These are phyloP conservation scores for Silene coronaria DNA, from an alignment of 179 eudicot species.

Conservation along the genomic window DNA sequence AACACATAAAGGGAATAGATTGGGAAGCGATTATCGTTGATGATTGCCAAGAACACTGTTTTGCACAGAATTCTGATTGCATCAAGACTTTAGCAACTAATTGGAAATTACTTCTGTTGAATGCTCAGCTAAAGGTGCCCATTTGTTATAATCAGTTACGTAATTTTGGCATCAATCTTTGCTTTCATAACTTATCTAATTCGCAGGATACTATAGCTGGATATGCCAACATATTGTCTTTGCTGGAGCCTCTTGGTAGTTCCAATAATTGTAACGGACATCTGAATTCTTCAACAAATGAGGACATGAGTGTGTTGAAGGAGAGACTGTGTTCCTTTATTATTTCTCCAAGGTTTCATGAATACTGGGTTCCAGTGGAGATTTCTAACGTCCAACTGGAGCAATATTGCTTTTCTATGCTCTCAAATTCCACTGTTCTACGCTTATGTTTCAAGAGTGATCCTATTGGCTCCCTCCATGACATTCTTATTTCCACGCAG, in stretches of 20 bases:
- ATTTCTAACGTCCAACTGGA: conserved; percentile 86
- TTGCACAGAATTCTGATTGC: conserved; percentile 29
- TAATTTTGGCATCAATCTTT: not conserved
- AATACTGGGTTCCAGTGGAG: conserved; percentile 86
- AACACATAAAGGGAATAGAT: conserved; percentile 33
- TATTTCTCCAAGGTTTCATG: conserved; percentile 53
- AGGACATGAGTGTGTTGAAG: conserved; percentile 34
- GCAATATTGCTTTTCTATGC: conserved; percentile 65
- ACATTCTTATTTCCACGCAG: conserved; percentile 49
- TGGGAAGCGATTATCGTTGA: conserved; percentile 72
- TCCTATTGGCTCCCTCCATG: conserved; percentile 56
- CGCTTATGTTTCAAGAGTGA: conserved; percentile 49
- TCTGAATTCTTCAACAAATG: conserved; percentile 25
- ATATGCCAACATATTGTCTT: conserved; percentile 41
- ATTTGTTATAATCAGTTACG: conserved; percentile 4
- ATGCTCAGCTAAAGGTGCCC: conserved; percentile 48
- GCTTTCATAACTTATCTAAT: conserved; percentile 19
- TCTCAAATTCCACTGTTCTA: conserved; percentile 48
- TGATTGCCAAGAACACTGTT: conserved; percentile 40
- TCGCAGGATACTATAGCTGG: conserved; percentile 54
- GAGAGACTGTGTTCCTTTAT: conserved; percentile 44
- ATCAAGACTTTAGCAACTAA: conserved; percentile 39
- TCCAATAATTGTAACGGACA: conserved; percentile 20
- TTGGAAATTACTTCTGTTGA: conserved; percentile 51
- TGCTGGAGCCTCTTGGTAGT: conserved; percentile 43